These are phyloP conservation scores for Voacanga thouarsii DNA, from an alignment of 257 asterid species.

Conservation along the genomic window DNA sequence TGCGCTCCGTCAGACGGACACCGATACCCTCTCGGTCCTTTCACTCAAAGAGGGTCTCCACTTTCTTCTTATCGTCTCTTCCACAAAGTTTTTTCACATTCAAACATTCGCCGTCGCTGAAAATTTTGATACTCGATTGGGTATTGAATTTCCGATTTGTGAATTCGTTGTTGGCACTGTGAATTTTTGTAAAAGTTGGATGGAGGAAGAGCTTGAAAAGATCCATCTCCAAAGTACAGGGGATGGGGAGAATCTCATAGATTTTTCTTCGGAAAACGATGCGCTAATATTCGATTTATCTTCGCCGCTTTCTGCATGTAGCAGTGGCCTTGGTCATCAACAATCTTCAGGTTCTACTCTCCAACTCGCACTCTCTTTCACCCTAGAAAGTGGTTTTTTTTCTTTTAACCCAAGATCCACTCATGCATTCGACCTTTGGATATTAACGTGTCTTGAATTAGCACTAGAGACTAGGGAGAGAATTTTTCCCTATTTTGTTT, in stretches of 20 bases:
- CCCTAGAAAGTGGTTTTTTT: background rate
- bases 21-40: background rate
- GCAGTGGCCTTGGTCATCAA: constrained; percentile 1
- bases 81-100: background rate
- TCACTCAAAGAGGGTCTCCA: background rate
- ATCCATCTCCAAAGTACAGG: constrained; percentile 42
- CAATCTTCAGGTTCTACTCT: constrained; percentile 42
- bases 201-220: constrained; percentile 6
- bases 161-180: background rate
- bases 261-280: constrained; percentile 28
- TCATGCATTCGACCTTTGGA: background rate
- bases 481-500: background rate
- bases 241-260: constrained; percentile 37
- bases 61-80: background rate
- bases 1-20: background rate
- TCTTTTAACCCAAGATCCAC: constrained; percentile 4
- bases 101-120: background rate
- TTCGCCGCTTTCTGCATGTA: constrained; percentile 18
- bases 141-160: background rate
- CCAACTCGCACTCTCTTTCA: background rate
- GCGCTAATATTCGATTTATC: constrained; percentile 19
- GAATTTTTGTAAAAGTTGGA: background rate
- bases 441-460: background rate
- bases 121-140: background rate
- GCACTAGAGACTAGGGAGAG: background rate